Percentiles rank a stretch among this genome's conserved stretches.
phyloP scores from a whole-genome alignment of 2,329 filamentous ascomycete genomes.

The Sporothrix inflata region DNA sequence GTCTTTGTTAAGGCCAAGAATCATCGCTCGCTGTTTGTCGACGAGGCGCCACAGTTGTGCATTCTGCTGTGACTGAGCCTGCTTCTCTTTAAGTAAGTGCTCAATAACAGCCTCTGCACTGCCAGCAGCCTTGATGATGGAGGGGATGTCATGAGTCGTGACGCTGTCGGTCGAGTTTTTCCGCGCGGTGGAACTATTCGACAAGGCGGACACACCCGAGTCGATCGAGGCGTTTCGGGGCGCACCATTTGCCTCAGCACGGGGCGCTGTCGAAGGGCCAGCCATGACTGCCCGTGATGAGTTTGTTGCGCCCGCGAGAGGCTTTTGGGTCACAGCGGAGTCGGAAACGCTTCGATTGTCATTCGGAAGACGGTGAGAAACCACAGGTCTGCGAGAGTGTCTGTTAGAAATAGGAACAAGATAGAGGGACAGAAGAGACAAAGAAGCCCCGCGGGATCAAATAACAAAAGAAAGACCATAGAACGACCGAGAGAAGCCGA shows the following conservation, averaged over 20 bases:
- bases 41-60: constrained; percentile 92
- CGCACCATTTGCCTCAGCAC: constrained; percentile 46
- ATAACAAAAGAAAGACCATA: neutral
- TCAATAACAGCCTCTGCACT: constrained; percentile 88
- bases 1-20: constrained; percentile 91
- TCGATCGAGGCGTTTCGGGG: constrained; percentile 88
- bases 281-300: constrained; percentile 52
- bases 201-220: constrained; percentile 82
- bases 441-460: neutral
- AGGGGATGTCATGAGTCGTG: constrained; percentile 74
- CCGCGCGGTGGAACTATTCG: constrained; percentile 60
- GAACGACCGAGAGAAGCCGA: neutral
- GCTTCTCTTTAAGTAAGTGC: constrained; percentile 88
- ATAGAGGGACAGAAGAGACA: neutral
- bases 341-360: constrained; percentile 52
- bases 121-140: constrained; percentile 80
- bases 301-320: constrained; percentile 46
- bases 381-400: constrained; percentile 38
- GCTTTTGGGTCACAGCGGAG: constrained; percentile 48
- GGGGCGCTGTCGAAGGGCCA: constrained; percentile 48
- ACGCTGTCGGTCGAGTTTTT: constrained; percentile 61
- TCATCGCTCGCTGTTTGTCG: constrained; percentile 94
- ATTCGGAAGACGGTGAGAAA: constrained; percentile 49
- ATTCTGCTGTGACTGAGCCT: constrained; percentile 86
- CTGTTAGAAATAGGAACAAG: constrained; percentile 1